A percentile compares a stretch with the other conserved stretches of the same genome.
phyloP scores from a whole-genome alignment of 2,329 filamentous ascomycete genomes.

The Hypoxylon sp. region DNA sequence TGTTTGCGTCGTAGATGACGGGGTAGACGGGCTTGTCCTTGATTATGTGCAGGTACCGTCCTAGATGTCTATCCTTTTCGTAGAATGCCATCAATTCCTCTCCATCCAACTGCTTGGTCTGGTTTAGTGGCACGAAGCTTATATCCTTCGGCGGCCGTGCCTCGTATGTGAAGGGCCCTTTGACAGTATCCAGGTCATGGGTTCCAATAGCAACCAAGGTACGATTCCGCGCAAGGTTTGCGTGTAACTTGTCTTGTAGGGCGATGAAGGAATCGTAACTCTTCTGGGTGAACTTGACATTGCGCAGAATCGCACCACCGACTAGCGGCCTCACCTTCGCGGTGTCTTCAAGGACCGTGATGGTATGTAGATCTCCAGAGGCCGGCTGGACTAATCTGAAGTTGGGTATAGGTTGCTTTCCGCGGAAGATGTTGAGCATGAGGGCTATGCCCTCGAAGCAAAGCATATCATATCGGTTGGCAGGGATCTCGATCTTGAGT shows the following conservation, averaged over 20 bases:
- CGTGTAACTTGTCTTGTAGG: conserved; percentile 97
- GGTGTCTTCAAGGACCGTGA: conserved; percentile 84
- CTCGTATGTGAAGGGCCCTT: conserved; percentile 97
- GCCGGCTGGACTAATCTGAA: conserved; percentile 82
- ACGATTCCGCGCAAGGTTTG: conserved; percentile 92
- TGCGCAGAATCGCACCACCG: conserved; percentile 88
- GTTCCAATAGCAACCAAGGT: conserved; percentile 98
- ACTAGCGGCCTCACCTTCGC: conserved; percentile 87
- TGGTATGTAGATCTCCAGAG: conserved; percentile 80
- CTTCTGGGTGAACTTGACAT: conserved; percentile 91
- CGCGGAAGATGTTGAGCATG: conserved; percentile 95
- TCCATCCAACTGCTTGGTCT: conserved; percentile 88
- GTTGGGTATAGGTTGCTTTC: conserved; percentile 80
- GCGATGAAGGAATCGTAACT: conserved; percentile 98
- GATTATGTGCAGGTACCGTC: conserved; percentile 94
- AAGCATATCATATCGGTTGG: conserved; percentile 94
- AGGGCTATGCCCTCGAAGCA: conserved; percentile 97
- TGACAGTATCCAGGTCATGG: conserved; percentile 92
- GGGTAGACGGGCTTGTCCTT: conserved; percentile 94
- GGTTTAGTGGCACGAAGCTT: conserved; percentile 90
- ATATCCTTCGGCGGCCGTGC: conserved; percentile 93
- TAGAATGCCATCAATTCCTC: conserved; percentile 95
- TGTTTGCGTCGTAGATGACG: conserved; percentile 92
- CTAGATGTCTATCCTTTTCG: conserved; percentile 92
- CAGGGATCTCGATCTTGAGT: conserved; percentile 97